Evolutionary conservation across 78 protist species (phyloP).

Genomic region (Chrysochromulina parva): DNA sequence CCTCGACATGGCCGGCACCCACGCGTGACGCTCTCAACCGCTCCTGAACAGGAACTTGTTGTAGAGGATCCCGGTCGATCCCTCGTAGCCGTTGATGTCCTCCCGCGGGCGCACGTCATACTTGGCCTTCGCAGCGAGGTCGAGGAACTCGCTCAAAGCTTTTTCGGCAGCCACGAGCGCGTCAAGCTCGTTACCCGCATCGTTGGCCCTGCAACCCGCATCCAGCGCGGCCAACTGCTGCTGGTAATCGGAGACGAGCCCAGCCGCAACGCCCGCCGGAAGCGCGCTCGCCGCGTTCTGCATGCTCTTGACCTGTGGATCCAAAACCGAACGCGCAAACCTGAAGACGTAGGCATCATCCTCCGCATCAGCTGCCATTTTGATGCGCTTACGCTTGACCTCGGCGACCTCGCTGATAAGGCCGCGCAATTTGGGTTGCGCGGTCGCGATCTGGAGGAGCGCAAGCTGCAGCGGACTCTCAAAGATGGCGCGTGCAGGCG

Average conservation of each 20-base stretch:
- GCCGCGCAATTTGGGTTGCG: not conserved
- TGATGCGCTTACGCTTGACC: not conserved
- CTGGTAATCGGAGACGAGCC: not conserved
- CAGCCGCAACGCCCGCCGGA: too few relatives aligned
- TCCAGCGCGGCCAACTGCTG: not conserved
- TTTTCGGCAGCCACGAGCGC: not conserved
- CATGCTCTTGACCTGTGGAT: not conserved
- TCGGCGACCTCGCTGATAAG: not conserved
- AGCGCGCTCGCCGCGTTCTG: not conserved
- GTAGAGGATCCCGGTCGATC: not conserved
- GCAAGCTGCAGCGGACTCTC: not conserved
- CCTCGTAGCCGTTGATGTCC: not conserved
- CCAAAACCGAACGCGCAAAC: not conserved
- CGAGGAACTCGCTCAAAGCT: not conserved
- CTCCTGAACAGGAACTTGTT: not conserved
- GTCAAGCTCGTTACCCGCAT: not conserved
- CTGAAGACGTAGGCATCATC: constrained; percentile 15
- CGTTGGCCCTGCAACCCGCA: not conserved
- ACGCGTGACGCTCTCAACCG: too few relatives aligned
- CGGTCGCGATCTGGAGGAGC: not conserved
- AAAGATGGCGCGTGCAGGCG: not conserved
- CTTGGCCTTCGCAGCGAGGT: not conserved
- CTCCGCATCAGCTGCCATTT: not conserved
- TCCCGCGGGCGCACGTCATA: not conserved
- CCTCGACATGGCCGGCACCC: too few relatives aligned